Conservation (phyloP, 108 stramenopile species). For the Mayamaea pseudoterrestris region DNA sequence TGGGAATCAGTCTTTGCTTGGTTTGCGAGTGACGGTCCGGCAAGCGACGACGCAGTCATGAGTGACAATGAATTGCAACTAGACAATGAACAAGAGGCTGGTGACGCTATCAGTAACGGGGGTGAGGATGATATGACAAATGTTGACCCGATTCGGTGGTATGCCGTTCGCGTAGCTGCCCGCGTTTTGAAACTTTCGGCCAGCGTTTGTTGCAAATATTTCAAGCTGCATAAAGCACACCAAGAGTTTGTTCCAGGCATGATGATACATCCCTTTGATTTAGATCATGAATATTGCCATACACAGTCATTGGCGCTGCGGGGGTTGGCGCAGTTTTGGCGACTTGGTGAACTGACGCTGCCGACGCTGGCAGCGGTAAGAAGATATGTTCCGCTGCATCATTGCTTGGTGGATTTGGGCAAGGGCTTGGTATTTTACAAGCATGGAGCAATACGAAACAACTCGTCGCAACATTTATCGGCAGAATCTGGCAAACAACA, state of each 20-base stretch:
- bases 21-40: too few species aligned
- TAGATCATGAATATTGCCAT: conserved; percentile 50
- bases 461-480: neutral
- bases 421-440: conserved; percentile 45
- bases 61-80: conserved; percentile 10
- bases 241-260: conserved; percentile 55
- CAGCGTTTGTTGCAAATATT: conserved; percentile 21
- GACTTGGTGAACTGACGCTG: conserved; percentile 10
- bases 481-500: neutral
- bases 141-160: too few species aligned
- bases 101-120: too few species aligned
- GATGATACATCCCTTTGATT: conserved; percentile 61
- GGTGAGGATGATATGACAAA: too few species aligned
- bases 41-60: too few species aligned
- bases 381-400: conserved; percentile 25
- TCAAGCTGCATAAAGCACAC: conserved; percentile 23
- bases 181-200: conserved; percentile 36
- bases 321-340: conserved; percentile 8
- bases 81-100: conserved; percentile 16
- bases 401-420: conserved; percentile 51
- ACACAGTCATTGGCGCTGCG: conserved; percentile 19
- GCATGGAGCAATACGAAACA: conserved; percentile 1
- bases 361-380: conserved; percentile 41
- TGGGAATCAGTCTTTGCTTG: conserved; percentile 52
- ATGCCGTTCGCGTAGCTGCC: conserved; percentile 44